Evolutionary conservation across 2,329 filamentous ascomycete species (phyloP).

Genomic region (Zarea fungicola): DNA sequence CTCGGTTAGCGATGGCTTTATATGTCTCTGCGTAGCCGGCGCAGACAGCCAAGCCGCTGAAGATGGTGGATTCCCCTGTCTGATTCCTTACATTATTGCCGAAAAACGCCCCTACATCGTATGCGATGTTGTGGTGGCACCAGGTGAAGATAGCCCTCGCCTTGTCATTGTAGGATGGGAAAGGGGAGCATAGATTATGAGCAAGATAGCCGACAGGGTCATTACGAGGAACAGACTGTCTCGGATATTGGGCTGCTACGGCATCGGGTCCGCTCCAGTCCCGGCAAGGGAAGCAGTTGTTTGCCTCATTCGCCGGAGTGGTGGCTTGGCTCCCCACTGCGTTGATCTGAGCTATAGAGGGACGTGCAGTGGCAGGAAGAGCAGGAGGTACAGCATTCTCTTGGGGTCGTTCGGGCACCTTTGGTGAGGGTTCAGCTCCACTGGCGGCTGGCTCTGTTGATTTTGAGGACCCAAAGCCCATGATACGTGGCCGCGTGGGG

Average conservation of each 20-base stretch:
- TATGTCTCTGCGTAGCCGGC: slow-evolving; percentile 86
- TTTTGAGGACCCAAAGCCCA: slow-evolving; percentile 13
- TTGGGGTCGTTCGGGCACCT: not conserved
- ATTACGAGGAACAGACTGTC: slow-evolving; percentile 59
- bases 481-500: slow-evolving; percentile 8
- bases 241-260: slow-evolving; percentile 72
- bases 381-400: slow-evolving; percentile 21
- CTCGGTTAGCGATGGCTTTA: slow-evolving; percentile 68
- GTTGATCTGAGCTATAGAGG: slow-evolving; percentile 46
- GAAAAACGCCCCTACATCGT: slow-evolving; percentile 79
- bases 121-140: slow-evolving; percentile 89
- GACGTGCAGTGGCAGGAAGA: slow-evolving; percentile 47
- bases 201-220: slow-evolving; percentile 71
- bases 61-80: slow-evolving; percentile 67
- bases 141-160: slow-evolving; percentile 90
- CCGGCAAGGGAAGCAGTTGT: slow-evolving; percentile 71
- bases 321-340: slow-evolving; percentile 32
- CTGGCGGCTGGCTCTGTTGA: slow-evolving; percentile 11
- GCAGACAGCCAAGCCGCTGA: slow-evolving; percentile 78
- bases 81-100: slow-evolving; percentile 60
- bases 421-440: not conserved
- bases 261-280: slow-evolving; percentile 80
- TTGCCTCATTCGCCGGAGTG: slow-evolving; percentile 21
- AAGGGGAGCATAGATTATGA: slow-evolving; percentile 69
- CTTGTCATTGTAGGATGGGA: slow-evolving; percentile 81